phyloP scores from a whole-genome alignment of 768 basidiomycete species.

The Phylloporus arenicola region DNA sequence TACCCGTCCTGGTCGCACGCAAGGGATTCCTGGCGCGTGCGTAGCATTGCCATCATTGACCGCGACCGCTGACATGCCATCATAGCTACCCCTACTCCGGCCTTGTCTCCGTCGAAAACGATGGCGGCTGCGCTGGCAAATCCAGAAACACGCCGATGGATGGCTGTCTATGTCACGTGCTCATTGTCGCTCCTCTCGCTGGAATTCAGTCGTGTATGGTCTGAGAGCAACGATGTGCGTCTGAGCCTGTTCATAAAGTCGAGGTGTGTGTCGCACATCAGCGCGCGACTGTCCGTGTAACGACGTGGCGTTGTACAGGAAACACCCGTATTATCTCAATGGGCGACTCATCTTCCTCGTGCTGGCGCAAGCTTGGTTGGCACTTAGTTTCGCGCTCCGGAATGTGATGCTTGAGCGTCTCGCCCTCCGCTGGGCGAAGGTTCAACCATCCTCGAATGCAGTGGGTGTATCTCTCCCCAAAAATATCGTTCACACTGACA shows the following conservation, averaged over 20 bases:
- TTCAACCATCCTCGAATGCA: conserved; percentile 7
- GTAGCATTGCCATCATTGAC: conserved; percentile 18
- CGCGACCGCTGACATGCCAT: background rate
- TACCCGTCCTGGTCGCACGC: conserved; percentile 54
- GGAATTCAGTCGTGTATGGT: conserved; percentile 35
- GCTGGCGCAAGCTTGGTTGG: conserved; percentile 46
- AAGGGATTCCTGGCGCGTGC: conserved; percentile 58
- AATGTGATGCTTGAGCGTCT: conserved; percentile 62
- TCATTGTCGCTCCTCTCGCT: conserved; percentile 39
- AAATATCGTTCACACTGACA: background rate
- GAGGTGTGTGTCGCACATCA: conserved; percentile 38
- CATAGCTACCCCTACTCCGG: conserved; percentile 42
- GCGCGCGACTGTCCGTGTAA: background rate
- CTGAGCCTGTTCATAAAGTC: conserved; percentile 62
- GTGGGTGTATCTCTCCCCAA: conserved; percentile 11
- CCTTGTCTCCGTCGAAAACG: conserved; percentile 49
- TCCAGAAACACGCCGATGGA: conserved; percentile 40
- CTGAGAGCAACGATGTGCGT: conserved; percentile 33
- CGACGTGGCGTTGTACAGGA: conserved; percentile 36
- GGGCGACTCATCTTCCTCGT: conserved; percentile 59
- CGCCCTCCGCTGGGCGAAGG: conserved; percentile 39
- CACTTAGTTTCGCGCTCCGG: conserved; percentile 46
- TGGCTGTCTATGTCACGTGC: conserved; percentile 44
- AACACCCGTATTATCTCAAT: conserved; percentile 71
- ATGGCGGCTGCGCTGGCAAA: conserved; percentile 45